Percentiles rank a stretch among this genome's conserved stretches.
These are phyloP conservation scores for Talaromyces liani DNA, from an alignment of 495 filamentous ascomycete genomes.

Conservation along the genomic window DNA sequence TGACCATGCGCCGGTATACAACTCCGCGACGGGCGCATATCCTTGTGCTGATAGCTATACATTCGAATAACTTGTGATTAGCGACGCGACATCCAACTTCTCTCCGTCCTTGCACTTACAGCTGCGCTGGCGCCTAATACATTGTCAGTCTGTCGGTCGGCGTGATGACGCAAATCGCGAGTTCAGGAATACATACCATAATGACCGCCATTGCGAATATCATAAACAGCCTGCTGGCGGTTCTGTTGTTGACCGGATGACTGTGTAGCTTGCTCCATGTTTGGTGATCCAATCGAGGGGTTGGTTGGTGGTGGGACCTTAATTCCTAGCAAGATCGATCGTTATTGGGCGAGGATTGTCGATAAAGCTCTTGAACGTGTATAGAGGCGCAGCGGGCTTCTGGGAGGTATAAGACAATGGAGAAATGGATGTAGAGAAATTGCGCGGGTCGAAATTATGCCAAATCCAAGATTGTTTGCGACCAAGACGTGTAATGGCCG, in stretches of 20 bases:
- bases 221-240: conserved; percentile 63
- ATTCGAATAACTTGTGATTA: conserved; percentile 6
- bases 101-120: conserved; percentile 42
- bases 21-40: conserved; percentile 72
- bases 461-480: neutral
- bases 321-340: neutral
- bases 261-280: conserved; percentile 53
- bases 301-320: conserved; percentile 6
- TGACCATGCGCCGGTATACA: conserved; percentile 91
- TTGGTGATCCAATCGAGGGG: conserved; percentile 4
- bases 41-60: conserved; percentile 60
- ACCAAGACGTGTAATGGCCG: neutral
- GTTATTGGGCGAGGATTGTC: conserved; percentile 1
- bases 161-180: neutral
- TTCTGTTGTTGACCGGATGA: conserved; percentile 48
- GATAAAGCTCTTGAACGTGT: neutral
- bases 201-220: conserved; percentile 75
- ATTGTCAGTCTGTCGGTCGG: conserved; percentile 8
- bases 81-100: neutral
- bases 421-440: neutral
- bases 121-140: conserved; percentile 68
- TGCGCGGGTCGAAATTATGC: neutral
- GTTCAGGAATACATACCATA: conserved; percentile 57
- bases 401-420: neutral
- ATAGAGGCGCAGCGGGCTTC: neutral